phyloP scores from a whole-genome alignment of 2,329 filamentous ascomycete species.

The Stagonosporopsis vannaccii region DNA sequence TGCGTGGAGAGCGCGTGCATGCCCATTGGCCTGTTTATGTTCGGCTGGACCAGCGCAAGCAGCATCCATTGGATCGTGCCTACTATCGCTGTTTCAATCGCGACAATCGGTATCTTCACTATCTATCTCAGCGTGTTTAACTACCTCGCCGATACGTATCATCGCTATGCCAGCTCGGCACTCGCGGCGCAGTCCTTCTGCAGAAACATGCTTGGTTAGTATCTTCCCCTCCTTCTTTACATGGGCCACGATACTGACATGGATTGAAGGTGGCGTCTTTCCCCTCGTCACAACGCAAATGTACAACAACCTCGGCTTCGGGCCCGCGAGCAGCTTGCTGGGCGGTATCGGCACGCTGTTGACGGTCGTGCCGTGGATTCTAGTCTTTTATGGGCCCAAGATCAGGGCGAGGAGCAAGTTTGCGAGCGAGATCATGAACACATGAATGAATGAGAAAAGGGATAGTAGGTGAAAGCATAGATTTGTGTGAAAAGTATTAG shows the following conservation, averaged over 20 bases:
- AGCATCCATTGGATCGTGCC: conserved; percentile 76
- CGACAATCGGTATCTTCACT: conserved; percentile 84
- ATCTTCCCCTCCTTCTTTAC: neutral
- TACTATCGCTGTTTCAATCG: conserved; percentile 71
- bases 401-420: conserved; percentile 81
- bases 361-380: conserved; percentile 85
- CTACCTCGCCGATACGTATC: conserved; percentile 88
- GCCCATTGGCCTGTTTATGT: conserved; percentile 82
- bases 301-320: conserved; percentile 75
- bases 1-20: conserved; percentile 79
- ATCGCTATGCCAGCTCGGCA: conserved; percentile 82
- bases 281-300: conserved; percentile 77
- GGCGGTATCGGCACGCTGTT: conserved; percentile 73
- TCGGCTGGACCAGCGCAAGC: conserved; percentile 72
- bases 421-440: conserved; percentile 58
- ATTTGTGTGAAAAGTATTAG: neutral
- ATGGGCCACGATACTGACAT: neutral
- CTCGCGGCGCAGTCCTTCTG: conserved; percentile 87
- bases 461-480: neutral
- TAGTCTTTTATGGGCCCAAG: conserved; percentile 77
- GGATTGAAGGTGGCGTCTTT: conserved; percentile 68
- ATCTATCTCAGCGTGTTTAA: conserved; percentile 86
- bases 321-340: conserved; percentile 74
- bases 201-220: conserved; percentile 74
- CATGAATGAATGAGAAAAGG: neutral